Base-by-base conservation (phyloP, 257 asterid species). In the Nicotiana tomentosiformis region DNA sequence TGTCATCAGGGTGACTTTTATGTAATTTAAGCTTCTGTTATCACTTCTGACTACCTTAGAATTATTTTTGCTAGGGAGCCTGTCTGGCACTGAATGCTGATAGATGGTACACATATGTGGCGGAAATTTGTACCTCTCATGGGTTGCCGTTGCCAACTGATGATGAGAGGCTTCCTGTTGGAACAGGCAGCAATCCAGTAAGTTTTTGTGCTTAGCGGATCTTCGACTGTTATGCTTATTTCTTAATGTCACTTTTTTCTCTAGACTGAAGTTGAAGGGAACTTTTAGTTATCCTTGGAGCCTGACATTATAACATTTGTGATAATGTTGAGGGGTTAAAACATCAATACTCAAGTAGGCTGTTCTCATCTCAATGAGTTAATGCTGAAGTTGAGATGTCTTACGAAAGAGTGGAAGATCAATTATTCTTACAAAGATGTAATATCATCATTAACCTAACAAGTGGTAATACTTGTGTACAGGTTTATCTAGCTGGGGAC, bases 111-210 rank as follows among this genome's bases (percentile, higher is more conserved):
- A 89, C 92, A 87, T 92, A 91, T 26, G 85, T 87, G 77, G 65
- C 84, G 82, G 95, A 91, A 85, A 91, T 96, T 79, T 94, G 98
- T 90, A 84, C 86, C 82, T 94, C 88, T 87, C 92, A 91, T 87
- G 88, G 87, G 83, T 87, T 93, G 29, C 94, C 98, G 60, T 86
- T 79, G 66, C 99, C 94, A 81, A 83, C 85, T 60, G 90, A 87
- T 80, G 94, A 91, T 84, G 98, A 96, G 90, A 94, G 89, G 90
- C 99, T 94, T 83, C 99, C 99, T 56, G 97, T 94, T 87, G 99
- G 99, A 86, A 94, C 92, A 17, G 99, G 99, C 78, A 96, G 99
- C 88, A 96, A 96, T 87, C 99, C 99, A 84, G 99, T 94, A 92
- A 88, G 99, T 90, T 84, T 60, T 77, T 78, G 51, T 69, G 78